Conservation (phyloP, 2,329 filamentous ascomycete species). For the Didymella keratinophila region DNA sequence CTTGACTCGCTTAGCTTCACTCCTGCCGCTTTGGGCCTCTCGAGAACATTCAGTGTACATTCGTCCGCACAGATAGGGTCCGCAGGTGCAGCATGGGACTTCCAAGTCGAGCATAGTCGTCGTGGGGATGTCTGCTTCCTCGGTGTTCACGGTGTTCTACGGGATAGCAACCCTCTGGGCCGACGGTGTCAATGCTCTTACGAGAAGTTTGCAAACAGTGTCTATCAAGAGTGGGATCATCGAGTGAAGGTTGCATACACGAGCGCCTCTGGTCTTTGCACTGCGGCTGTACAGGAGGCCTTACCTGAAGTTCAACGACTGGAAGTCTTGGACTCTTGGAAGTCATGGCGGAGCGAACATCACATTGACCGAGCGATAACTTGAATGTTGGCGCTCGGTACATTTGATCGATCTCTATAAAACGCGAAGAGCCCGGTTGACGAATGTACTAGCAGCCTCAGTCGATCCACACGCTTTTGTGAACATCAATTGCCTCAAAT, state of each 20-base stretch:
- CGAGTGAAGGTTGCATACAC: constrained; percentile 8
- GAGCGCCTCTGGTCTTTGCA: constrained; percentile 12
- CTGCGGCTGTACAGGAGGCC: background rate
- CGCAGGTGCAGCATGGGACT: constrained; percentile 11
- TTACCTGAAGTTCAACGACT: constrained; percentile 9
- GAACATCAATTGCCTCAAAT: background rate
- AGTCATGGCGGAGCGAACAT: constrained; percentile 24
- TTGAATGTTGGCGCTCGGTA: background rate
- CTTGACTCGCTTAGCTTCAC: constrained; percentile 17
- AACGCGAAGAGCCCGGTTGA: background rate
- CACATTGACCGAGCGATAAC: background rate
- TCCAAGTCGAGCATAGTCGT: constrained; percentile 7
- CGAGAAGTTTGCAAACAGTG: constrained; percentile 19
- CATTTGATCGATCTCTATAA: background rate
- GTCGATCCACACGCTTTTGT: background rate
- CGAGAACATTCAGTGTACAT: constrained; percentile 4
- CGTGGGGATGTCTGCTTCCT: constrained; percentile 9
- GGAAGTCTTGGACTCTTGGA: constrained; percentile 26
- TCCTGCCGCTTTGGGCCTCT: constrained; percentile 20
- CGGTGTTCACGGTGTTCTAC: background rate
- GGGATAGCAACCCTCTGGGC: background rate
- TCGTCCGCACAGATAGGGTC: constrained; percentile 23
- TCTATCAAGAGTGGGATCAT: constrained; percentile 12
- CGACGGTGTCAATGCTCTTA: constrained; percentile 24
- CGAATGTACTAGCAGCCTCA: background rate